Percentiles rank a stretch among this genome's conserved stretches.
phyloP scores from a whole-genome alignment of 352 stramenopile species.

The Thraustotheca clavata region DNA sequence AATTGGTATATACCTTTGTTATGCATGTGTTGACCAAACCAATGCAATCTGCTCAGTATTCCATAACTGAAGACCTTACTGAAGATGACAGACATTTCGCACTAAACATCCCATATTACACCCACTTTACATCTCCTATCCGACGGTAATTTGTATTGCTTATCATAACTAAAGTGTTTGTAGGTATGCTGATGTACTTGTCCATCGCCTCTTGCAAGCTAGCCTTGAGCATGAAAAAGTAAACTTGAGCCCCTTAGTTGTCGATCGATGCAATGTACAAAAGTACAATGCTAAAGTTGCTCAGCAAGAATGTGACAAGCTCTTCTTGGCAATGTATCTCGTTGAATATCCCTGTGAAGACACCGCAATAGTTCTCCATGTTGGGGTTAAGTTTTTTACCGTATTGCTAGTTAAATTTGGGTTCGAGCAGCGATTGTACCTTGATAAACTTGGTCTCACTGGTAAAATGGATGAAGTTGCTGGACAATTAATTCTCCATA shows the following conservation, averaged over 20 bases:
- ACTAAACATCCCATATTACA: constrained; percentile 97
- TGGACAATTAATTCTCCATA: too few relatives aligned
- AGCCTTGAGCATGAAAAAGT: constrained; percentile 7
- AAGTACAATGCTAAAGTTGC: constrained; percentile 76
- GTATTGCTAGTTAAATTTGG: constrained; percentile 66
- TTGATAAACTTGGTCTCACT: constrained; percentile 31
- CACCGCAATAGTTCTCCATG: constrained; percentile 61
- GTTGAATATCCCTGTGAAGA: constrained; percentile 53
- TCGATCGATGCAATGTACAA: constrained; percentile 69
- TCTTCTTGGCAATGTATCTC: constrained; percentile 71
- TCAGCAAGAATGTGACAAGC: constrained; percentile 62
- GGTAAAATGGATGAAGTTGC: constrained; percentile 15
- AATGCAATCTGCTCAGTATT: constrained; percentile 94
- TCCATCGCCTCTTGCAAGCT: constrained; percentile 66
- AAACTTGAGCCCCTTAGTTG: constrained; percentile 1
- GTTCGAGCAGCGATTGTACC: constrained; percentile 54
- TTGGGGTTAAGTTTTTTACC: constrained; percentile 68
- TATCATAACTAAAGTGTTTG: neutral
- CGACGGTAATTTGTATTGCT: constrained; percentile 84
- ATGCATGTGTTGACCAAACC: constrained; percentile 91
- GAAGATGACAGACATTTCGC: constrained; percentile 92
- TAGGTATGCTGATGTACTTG: constrained; percentile 63
- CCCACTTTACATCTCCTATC: constrained; percentile 98
- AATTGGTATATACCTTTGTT: constrained; percentile 76
- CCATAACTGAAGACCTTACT: constrained; percentile 37